Percentiles rank a stretch among this genome's conserved stretches.
Conservation (phyloP, 2,329 filamentous ascomycete species). For the Coniochaeta sp. region DNA sequence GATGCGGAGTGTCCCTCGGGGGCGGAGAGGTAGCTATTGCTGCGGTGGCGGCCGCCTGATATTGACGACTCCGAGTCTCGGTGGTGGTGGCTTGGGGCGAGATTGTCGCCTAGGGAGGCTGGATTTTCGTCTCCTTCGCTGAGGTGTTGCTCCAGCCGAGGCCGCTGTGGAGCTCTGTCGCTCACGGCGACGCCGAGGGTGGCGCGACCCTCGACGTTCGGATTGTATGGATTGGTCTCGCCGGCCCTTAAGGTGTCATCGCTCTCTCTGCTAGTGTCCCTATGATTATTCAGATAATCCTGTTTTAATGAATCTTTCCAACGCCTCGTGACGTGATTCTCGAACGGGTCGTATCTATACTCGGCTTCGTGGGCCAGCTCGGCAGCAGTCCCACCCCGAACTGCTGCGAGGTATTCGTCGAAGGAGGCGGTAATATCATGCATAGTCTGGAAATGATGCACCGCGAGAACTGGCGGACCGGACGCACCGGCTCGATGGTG, state of each 20-base stretch:
- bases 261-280: neutral
- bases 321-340: neutral
- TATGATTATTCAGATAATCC: neutral
- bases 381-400: constrained; percentile 1
- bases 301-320: no score
- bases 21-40: neutral
- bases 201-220: neutral
- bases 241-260: neutral
- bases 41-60: neutral
- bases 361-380: constrained; percentile 4
- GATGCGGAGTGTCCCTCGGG: neutral
- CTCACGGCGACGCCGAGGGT: neutral
- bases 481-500: neutral
- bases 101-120: neutral
- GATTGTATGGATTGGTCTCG: neutral
- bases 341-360: neutral
- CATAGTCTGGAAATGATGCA: constrained; percentile 7
- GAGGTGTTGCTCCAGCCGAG: neutral
- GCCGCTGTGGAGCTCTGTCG: neutral
- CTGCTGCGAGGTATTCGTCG: constrained; percentile 1
- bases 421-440: constrained; percentile 5
- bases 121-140: neutral
- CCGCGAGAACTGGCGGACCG: constrained; percentile 1
- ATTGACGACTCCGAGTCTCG: neutral
- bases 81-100: neutral